These are phyloP conservation scores for Phoenix dactylifera DNA, from an alignment of 176 grass and related monocot genomes.

Conservation along the genomic window DNA sequence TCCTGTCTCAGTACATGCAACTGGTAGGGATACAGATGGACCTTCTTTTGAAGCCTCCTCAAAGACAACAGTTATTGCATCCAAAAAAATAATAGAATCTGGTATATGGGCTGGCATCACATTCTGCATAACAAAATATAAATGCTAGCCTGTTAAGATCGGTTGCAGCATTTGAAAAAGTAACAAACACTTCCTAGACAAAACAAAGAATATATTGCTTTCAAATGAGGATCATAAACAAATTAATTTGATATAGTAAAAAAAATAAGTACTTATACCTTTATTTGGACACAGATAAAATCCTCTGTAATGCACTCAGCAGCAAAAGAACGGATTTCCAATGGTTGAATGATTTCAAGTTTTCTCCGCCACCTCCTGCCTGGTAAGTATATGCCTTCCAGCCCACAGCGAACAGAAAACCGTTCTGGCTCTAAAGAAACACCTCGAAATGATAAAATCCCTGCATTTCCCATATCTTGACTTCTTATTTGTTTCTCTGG, in stretches of 20 bases:
- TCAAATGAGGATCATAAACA: background rate
- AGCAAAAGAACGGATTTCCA: slow-evolving; percentile 83
- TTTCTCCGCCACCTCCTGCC: slow-evolving; percentile 78
- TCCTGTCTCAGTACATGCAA: slow-evolving; percentile 86
- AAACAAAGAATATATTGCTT: no score
- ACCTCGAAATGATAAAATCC: slow-evolving; percentile 86
- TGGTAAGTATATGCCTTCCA: slow-evolving; percentile 96
- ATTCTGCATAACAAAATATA: slow-evolving; percentile 52
- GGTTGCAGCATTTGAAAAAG: no score
- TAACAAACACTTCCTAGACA: no score
- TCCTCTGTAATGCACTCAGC: slow-evolving; percentile 79
- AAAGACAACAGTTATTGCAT: slow-evolving; percentile 86
- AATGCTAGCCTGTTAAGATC: slow-evolving; percentile 5
- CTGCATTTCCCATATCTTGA: slow-evolving; percentile 56
- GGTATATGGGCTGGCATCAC: slow-evolving; percentile 64
- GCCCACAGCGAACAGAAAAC: slow-evolving; percentile 72
- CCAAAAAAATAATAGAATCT: slow-evolving; percentile 79
- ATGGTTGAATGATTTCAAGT: slow-evolving; percentile 85
- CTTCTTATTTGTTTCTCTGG: slow-evolving; percentile 51
- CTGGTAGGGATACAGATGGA: slow-evolving; percentile 58
- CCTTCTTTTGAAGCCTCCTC: slow-evolving; percentile 85
- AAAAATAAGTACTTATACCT: slow-evolving; percentile 37
- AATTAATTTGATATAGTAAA: slow-evolving; percentile 3
- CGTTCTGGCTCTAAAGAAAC: slow-evolving; percentile 87
- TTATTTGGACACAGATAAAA: slow-evolving; percentile 82